Conservation (phyloP, 805 yeast species). For the Jamesozyma piceae region DNA sequence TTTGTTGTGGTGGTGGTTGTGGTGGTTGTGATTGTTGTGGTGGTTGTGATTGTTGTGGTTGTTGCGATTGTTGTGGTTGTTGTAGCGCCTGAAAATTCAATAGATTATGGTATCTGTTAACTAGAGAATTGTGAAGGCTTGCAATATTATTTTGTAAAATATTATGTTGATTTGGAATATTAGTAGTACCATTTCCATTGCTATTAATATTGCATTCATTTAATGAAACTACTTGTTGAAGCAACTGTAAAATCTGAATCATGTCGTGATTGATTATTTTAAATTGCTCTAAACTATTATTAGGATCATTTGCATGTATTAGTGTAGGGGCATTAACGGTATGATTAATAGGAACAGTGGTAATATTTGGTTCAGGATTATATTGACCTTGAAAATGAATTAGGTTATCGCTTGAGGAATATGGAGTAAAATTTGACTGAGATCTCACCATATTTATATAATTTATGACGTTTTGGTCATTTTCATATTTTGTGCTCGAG, state of each 20-base stretch:
- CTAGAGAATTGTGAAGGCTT: not conserved
- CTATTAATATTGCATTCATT: not conserved
- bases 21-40: not conserved
- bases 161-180: not conserved
- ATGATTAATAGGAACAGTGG: not conserved
- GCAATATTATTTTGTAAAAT: not conserved
- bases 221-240: not conserved
- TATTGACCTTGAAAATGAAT: slow-evolving; percentile 1
- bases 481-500: not conserved
- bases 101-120: not conserved
- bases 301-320: not conserved
- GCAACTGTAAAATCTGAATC: not conserved
- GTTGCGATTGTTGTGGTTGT: slow-evolving; percentile 7
- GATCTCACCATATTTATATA: not conserved
- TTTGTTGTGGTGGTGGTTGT: not conserved
- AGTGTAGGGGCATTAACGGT: not conserved
- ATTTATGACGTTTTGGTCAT: not conserved
- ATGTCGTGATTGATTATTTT: not conserved
- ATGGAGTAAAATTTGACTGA: slow-evolving; percentile 2
- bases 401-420: slow-evolving; percentile 3
- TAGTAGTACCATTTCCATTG: not conserved
- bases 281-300: not conserved
- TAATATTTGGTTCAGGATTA: not conserved
- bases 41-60: not conserved
- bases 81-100: not conserved